Evolutionary conservation across 331 rosid species (phyloP).

Genomic region (Prunus yedoensis): DNA sequence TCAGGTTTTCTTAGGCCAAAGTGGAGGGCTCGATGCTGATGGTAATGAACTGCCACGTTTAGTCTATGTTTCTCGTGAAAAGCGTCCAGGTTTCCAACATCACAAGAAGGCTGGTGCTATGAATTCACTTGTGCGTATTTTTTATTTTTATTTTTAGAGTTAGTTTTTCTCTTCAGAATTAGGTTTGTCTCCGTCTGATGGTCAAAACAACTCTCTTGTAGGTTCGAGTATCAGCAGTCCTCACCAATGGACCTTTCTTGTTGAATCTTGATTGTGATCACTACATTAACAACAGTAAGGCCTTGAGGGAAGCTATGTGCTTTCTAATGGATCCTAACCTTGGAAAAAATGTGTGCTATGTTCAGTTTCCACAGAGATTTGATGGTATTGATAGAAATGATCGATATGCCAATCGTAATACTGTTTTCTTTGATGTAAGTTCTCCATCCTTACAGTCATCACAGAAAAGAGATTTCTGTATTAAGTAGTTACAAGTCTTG

Average conservation of each 20-base stretch:
- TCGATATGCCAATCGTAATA: constrained; percentile 95
- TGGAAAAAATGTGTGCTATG: constrained; percentile 91
- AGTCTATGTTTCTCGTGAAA: constrained; percentile 98
- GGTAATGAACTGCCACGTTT: constrained; percentile 95
- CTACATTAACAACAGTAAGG: constrained; percentile 93
- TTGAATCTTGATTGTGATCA: constrained; percentile 99
- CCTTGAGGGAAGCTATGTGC: constrained; percentile 98
- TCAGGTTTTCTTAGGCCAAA: constrained; percentile 98
- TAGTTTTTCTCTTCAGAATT: not conserved
- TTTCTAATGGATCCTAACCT: constrained; percentile 99
- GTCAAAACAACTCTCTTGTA: constrained; percentile 32
- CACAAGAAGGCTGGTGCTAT: constrained; percentile 99
- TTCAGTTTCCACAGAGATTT: constrained; percentile 97
- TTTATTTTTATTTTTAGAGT: not conserved
- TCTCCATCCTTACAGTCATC: not conserved
- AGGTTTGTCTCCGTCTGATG: constrained; percentile 6
- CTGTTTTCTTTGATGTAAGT: constrained; percentile 98
- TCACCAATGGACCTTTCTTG: constrained; percentile 94
- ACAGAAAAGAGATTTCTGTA: not conserved
- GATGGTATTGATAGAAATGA: constrained; percentile 95
- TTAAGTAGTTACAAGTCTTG: not conserved
- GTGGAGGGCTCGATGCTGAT: constrained; percentile 91
- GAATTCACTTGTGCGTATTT: constrained; percentile 87
- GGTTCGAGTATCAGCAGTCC: constrained; percentile 99
- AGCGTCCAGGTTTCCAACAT: constrained; percentile 99